Evolutionary conservation across 768 basidiomycete species (phyloP), one percentile per base, ranked within the genome.

Genomic region (Pleurotus cornucopiae): DNA sequence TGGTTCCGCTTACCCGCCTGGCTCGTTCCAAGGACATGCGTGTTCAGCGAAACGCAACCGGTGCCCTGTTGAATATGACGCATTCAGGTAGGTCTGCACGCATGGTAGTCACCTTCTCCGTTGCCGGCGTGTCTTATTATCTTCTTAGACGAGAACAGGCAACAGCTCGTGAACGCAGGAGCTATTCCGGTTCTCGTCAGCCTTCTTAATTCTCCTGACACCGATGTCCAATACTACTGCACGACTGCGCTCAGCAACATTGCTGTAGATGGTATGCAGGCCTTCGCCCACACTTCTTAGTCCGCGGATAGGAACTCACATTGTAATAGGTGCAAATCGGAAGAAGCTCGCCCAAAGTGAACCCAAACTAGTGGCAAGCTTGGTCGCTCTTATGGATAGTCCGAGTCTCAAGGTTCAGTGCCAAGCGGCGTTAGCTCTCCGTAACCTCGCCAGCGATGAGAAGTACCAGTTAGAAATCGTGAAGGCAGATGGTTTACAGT

Each of bases 221-320:
- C 97, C n/a, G 97, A 99, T 67, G 97, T 99, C 2, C 97, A 99
- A 69, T 99, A 99, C 67, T 99, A 99, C 69, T 99, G 97, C 72
- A 99, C 97, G 5, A 99, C 97, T 11, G 97, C 97, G 5, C 73
- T 99, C 63, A 94, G 91, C 69, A 99, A 99, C 66, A 99, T 99
- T 61, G 97, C 97, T 34, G 97, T 99, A 5, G 97, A 99, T 73
- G 90, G 93, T 85, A 61, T 16, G 62, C 57, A 26, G 49, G 21
- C 34, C 47, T 54, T n/a, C 7, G 30, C 30, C 40, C 7, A 12
- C 38, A 14, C 39, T 55, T 55, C 25, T 3, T 20, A 18, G 16
- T 41, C 26, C 12, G 13, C 44, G 23, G 16, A 45, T 23, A 45
- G 44, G 9, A 18, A 23, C 6, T 23, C 6, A 18, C 44, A 45